Conservation (phyloP, 768 basidiomycete species). For the Suillus paluster region DNA sequence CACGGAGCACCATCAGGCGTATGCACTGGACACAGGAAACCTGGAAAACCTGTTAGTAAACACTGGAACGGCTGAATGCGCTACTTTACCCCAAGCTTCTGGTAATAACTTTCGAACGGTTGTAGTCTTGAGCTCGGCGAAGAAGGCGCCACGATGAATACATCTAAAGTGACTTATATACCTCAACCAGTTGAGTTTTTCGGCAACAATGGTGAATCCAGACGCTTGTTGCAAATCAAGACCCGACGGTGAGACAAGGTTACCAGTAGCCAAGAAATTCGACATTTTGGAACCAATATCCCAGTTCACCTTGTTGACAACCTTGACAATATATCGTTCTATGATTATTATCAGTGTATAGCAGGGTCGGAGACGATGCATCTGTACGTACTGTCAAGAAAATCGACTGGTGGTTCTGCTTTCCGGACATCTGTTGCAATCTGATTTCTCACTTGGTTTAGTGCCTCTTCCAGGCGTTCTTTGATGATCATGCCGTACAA, state of each 20-base stretch:
- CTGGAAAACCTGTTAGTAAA: conserved; percentile 43
- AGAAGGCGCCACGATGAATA: conserved; percentile 99
- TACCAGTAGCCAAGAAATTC: conserved; percentile 97
- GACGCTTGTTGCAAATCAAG: conserved; percentile 96
- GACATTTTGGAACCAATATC: conserved; percentile 90
- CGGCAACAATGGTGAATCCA: conserved; percentile 98
- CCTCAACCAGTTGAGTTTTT: conserved; percentile 98
- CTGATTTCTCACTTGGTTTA: conserved; percentile 71
- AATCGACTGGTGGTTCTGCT: conserved; percentile 78
- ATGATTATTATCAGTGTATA: conserved; percentile 11
- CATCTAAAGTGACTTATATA: conserved; percentile 98
- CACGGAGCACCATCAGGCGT: conserved; percentile 99
- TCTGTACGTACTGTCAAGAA: conserved; percentile 74
- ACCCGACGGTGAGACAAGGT: conserved; percentile 91
- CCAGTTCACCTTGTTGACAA: conserved; percentile 78
- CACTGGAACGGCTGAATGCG: conserved; percentile 26
- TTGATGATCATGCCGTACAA: conserved; percentile 98
- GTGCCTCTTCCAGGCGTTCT: conserved; percentile 90
- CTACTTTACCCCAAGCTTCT: conserved; percentile 87
- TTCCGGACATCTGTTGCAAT: conserved; percentile 78
- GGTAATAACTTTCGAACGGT: conserved; percentile 95
- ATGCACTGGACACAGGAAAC: conserved; percentile 97
- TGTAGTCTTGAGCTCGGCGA: conserved; percentile 97
- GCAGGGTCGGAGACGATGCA: conserved; percentile 7
- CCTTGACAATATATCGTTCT: conserved; percentile 85